Conservation (phyloP, 2,329 filamentous ascomycete species). For the Esteya vermicola region DNA sequence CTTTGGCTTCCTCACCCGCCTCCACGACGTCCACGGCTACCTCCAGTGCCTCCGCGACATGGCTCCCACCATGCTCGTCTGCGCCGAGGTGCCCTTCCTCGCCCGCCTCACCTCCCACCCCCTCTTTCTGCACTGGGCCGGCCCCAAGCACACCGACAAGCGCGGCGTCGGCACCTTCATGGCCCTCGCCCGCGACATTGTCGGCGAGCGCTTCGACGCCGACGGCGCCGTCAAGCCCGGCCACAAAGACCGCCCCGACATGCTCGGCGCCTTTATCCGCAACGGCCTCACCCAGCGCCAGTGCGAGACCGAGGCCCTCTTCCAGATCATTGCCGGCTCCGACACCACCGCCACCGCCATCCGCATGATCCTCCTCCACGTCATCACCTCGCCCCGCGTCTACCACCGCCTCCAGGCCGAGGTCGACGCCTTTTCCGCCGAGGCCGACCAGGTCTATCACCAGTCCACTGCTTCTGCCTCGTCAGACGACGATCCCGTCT, state of each 20-base stretch:
- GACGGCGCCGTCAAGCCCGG: too few relatives aligned
- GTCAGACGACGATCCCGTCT: not conserved
- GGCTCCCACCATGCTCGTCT: constrained; percentile 23
- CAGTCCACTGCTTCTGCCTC: not conserved
- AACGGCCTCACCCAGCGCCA: constrained; percentile 23
- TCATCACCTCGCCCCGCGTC: constrained; percentile 13
- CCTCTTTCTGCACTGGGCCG: constrained; percentile 20
- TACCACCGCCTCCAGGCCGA: constrained; percentile 16
- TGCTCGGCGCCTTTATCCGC: constrained; percentile 25
- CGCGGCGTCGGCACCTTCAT: constrained; percentile 15
- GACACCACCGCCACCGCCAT: constrained; percentile 18
- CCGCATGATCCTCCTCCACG: constrained; percentile 14
- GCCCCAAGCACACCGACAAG: constrained; percentile 15
- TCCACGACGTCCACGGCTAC: constrained; percentile 29
- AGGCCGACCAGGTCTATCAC: too few relatives aligned
- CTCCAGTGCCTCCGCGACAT: constrained; percentile 23
- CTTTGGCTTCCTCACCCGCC: constrained; percentile 27
- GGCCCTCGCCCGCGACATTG: constrained; percentile 22
- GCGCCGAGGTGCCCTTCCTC: constrained; percentile 23
- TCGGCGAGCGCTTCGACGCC: constrained; percentile 16
- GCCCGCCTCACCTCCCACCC: constrained; percentile 10
- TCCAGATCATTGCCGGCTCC: constrained; percentile 20
- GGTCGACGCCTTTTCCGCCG: constrained; percentile 17
- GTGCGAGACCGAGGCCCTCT: constrained; percentile 28
- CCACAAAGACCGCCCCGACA: constrained; percentile 16